Percentiles rank a stretch among this genome's conserved stretches.
Conservation (phyloP, 2,329 filamentous ascomycete genomes). For the Aspergillus tamarii region DNA sequence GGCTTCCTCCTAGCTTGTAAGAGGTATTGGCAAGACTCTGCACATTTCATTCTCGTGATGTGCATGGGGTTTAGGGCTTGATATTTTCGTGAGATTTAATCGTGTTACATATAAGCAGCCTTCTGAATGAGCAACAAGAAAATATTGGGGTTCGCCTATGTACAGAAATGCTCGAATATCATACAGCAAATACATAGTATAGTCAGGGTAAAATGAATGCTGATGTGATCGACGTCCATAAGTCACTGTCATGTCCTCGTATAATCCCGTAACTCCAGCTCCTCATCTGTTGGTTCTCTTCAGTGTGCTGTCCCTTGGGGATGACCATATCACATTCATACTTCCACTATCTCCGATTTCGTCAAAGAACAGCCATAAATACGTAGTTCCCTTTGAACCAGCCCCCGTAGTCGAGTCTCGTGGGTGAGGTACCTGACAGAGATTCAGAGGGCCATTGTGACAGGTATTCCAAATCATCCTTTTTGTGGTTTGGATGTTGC, state of each 20-base stretch:
- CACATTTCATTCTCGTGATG: not conserved
- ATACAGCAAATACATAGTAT: not conserved
- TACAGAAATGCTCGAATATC: not conserved
- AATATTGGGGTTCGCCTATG: not conserved
- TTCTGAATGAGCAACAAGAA: not conserved
- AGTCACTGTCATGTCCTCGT: not conserved
- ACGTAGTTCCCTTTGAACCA: not conserved
- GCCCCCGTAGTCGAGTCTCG: not conserved
- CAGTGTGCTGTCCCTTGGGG: not conserved
- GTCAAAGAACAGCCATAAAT: not conserved
- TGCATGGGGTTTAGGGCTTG: not conserved
- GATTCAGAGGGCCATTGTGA: not conserved
- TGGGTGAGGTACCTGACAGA: not conserved
- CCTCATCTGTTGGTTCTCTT: not conserved
- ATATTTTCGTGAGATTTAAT: not conserved
- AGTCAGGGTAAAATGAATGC: not conserved
- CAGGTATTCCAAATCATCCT: not conserved
- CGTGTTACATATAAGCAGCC: not conserved
- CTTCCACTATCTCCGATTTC: not conserved
- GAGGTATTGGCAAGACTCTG: not conserved
- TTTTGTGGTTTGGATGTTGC: not conserved
- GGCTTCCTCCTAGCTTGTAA: not conserved
- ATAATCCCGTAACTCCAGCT: not conserved
- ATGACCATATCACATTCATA: not conserved
- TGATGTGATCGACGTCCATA: not conserved